Evolutionary conservation across 495 filamentous ascomycete species (phyloP).

Genomic region (Acidomyces sp.): DNA sequence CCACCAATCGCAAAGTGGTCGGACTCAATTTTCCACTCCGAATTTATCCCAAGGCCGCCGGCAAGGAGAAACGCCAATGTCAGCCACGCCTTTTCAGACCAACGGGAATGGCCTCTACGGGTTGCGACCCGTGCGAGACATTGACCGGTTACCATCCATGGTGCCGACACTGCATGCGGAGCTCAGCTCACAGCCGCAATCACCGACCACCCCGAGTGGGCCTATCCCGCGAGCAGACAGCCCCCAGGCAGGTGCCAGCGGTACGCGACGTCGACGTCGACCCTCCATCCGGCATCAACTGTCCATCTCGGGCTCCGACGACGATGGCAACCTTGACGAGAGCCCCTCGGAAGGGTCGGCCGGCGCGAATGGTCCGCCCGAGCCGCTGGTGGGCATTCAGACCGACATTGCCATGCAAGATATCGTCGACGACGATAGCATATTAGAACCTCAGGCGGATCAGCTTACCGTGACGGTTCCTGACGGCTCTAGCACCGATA

Average conservation of each 20-base stretch:
- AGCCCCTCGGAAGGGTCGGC: slow-evolving; percentile 54
- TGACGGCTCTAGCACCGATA: slow-evolving; percentile 68
- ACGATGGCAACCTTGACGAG: slow-evolving; percentile 74
- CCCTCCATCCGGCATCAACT: slow-evolving; percentile 79
- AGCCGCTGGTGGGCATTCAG: slow-evolving; percentile 66
- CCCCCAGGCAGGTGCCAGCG: slow-evolving; percentile 22
- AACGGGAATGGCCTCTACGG: slow-evolving; percentile 42
- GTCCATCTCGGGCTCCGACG: slow-evolving; percentile 73
- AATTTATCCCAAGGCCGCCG: slow-evolving; percentile 5
- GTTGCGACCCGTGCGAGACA: slow-evolving; percentile 68
- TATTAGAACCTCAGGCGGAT: slow-evolving; percentile 57
- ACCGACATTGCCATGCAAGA: slow-evolving; percentile 61
- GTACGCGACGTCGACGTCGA: slow-evolving; percentile 38
- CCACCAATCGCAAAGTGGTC: slow-evolving; percentile 46
- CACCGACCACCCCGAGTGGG: slow-evolving; percentile 79
- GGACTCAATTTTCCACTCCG: slow-evolving; percentile 23
- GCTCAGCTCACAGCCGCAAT: slow-evolving; percentile 76
- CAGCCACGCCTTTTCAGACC: slow-evolving; percentile 48
- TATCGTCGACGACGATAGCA: slow-evolving; percentile 51
- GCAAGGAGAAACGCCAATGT: slow-evolving; percentile 48
- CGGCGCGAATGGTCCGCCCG: slow-evolving; percentile 45
- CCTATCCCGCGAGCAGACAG: slow-evolving; percentile 29
- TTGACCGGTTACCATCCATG: slow-evolving; percentile 78
- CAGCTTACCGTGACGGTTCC: slow-evolving; percentile 61
- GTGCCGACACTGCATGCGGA: slow-evolving; percentile 56